phyloP scores from a whole-genome alignment of 306 rosid genomes.

The Carpinus fangiana region DNA sequence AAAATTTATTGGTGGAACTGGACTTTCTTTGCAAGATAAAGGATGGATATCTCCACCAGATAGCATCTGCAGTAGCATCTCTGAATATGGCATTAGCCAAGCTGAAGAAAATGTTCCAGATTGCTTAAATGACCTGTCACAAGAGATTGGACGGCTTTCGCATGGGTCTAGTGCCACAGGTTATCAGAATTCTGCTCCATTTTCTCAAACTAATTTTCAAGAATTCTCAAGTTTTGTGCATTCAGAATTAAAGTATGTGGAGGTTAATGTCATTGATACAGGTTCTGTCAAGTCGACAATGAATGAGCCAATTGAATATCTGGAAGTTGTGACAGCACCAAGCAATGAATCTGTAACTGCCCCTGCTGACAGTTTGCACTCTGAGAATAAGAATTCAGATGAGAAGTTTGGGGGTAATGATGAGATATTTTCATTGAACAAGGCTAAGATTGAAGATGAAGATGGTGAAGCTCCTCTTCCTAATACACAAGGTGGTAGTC shows the following conservation, averaged over 20 bases:
- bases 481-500: constrained; percentile 46
- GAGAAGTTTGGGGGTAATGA: constrained; percentile 43
- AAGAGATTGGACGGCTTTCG: constrained; percentile 49
- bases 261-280: constrained; percentile 30
- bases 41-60: constrained; percentile 94
- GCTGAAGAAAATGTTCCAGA: constrained; percentile 60
- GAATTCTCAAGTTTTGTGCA: constrained; percentile 42
- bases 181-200: constrained; percentile 32
- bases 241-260: constrained; percentile 41
- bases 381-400: constrained; percentile 35
- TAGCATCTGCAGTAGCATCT: constrained; percentile 71
- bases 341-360: constrained; percentile 42
- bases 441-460: constrained; percentile 54
- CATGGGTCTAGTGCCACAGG: constrained; percentile 37
- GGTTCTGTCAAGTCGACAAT: constrained; percentile 39
- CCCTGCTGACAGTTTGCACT: constrained; percentile 36
- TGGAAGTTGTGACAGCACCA: constrained; percentile 32
- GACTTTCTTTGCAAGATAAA: constrained; percentile 67
- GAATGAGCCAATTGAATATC: constrained; percentile 42
- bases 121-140: constrained; percentile 58
- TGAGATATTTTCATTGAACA: constrained; percentile 47
- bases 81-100: constrained; percentile 59
- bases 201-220: constrained; percentile 42
- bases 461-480: constrained; percentile 49
- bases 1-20: constrained; percentile 50